Evolutionary conservation across 1,284 basidiomycete genomes (phyloP).

Genomic region (Fomitiporia mediterranea): DNA sequence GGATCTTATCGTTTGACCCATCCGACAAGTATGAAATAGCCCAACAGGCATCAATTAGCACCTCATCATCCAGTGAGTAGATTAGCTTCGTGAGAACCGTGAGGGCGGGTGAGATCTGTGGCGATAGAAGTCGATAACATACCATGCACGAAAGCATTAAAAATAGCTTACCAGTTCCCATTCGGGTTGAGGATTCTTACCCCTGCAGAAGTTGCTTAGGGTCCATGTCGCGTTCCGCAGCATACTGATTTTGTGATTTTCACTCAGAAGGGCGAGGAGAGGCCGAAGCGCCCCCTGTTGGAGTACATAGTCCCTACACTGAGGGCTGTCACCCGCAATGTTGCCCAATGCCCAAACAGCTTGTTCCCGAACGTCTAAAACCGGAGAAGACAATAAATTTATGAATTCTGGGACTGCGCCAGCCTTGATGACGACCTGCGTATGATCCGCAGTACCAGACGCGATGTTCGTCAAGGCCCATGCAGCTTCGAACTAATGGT

Average conservation of each 20-base stretch:
- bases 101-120: slow-evolving; percentile 91
- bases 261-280: slow-evolving; percentile 67
- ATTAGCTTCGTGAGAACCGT: slow-evolving; percentile 97
- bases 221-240: slow-evolving; percentile 98
- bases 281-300: slow-evolving; percentile 74
- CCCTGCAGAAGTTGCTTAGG: slow-evolving; percentile 95
- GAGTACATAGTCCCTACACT: slow-evolving; percentile 88
- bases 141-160: not conserved
- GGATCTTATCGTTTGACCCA: slow-evolving; percentile 99
- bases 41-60: slow-evolving; percentile 99
- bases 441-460: slow-evolving; percentile 98
- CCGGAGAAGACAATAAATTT: slow-evolving; percentile 81
- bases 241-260: slow-evolving; percentile 96
- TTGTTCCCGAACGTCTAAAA: slow-evolving; percentile 92
- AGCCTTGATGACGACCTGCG: slow-evolving; percentile 94
- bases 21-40: slow-evolving; percentile 99
- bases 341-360: slow-evolving; percentile 97
- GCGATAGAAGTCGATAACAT: slow-evolving; percentile 49
- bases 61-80: slow-evolving; percentile 98
- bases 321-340: slow-evolving; percentile 93
- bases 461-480: slow-evolving; percentile 99
- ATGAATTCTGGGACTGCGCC: slow-evolving; percentile 98
- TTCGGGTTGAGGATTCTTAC: slow-evolving; percentile 93
- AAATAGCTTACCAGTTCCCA: slow-evolving; percentile 75
- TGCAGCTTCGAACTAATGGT: slow-evolving; percentile 88